Percentiles rank a stretch among this genome's conserved stretches.
phyloP scores from a whole-genome alignment of 306 rosid genomes.

The Fagus crenata region DNA sequence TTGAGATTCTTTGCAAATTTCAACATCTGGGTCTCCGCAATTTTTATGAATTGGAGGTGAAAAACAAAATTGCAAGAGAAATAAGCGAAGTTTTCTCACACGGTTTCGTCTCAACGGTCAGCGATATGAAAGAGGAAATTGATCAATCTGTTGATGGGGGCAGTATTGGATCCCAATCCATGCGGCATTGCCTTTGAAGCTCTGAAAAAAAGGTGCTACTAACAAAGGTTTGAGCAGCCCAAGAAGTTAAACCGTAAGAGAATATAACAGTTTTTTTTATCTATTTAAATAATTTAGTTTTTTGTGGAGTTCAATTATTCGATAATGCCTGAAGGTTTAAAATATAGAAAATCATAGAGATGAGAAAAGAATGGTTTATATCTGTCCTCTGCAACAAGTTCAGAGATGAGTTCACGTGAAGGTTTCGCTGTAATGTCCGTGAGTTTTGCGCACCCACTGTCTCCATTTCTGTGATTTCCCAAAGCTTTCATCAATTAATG shows the following conservation, averaged over 20 bases:
- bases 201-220: background rate
- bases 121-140: too few relatives aligned
- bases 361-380: constrained; percentile 21
- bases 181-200: background rate
- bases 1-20: background rate
- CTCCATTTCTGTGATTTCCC: constrained; percentile 28
- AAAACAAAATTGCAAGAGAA: too few relatives aligned
- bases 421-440: constrained; percentile 38
- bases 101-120: too few relatives aligned
- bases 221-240: constrained; percentile 1
- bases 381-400: constrained; percentile 36
- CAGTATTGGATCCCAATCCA: background rate
- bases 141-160: too few relatives aligned
- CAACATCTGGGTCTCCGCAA: too few relatives aligned
- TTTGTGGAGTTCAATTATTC: background rate
- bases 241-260: background rate
- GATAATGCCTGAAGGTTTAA: constrained; percentile 35
- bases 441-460: constrained; percentile 19
- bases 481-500: constrained; percentile 17
- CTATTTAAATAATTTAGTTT: background rate
- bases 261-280: background rate
- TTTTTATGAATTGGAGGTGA: too few relatives aligned
- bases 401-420: constrained; percentile 52
- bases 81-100: too few relatives aligned
- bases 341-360: constrained; percentile 37